These are phyloP conservation scores for Colletotrichum tofieldiae DNA, from an alignment of 2,329 filamentous ascomycete species.

Conservation along the genomic window DNA sequence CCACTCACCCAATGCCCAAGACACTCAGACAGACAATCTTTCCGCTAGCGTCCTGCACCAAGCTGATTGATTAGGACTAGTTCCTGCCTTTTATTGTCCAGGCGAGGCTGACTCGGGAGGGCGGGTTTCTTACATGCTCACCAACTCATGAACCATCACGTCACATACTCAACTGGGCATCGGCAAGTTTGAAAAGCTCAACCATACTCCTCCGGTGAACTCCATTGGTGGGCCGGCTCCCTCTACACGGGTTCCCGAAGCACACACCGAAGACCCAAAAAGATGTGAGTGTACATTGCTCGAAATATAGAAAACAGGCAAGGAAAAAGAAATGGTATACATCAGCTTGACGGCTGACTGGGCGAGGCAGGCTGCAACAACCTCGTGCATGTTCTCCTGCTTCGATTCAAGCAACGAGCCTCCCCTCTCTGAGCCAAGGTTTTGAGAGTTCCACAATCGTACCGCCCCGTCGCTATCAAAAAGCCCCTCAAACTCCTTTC, in stretches of 20 bases:
- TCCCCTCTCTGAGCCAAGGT: conserved; percentile 9
- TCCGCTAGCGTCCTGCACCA: conserved; percentile 34
- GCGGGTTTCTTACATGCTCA: neutral
- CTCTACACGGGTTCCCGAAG: neutral
- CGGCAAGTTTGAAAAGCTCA: conserved; percentile 3
- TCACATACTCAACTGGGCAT: neutral
- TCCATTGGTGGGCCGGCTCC: neutral
- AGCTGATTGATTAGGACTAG: conserved; percentile 34
- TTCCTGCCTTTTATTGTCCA: conserved; percentile 33
- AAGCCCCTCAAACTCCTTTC: conserved; percentile 28
- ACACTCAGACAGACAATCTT: conserved; percentile 12
- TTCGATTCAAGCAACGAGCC: conserved; percentile 16
- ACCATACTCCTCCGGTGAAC: neutral
- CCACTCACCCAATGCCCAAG: conserved; percentile 21
- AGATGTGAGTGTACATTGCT: conserved; percentile 26
- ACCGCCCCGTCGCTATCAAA: conserved; percentile 11
- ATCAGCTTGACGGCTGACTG: conserved; percentile 19
- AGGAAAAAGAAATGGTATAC: conserved; percentile 27
- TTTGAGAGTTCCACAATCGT: neutral
- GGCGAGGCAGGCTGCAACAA: conserved; percentile 5
- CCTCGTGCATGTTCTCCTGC: conserved; percentile 9
- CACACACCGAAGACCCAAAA: neutral
- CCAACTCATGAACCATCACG: conserved; percentile 5
- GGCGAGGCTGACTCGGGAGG: conserved; percentile 37
- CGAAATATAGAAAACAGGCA: conserved; percentile 20